Evolutionary conservation across 148 eudicot genomes (phyloP), one percentile per base, ranked within the genome.

Genomic region (Rhododendron molle): DNA sequence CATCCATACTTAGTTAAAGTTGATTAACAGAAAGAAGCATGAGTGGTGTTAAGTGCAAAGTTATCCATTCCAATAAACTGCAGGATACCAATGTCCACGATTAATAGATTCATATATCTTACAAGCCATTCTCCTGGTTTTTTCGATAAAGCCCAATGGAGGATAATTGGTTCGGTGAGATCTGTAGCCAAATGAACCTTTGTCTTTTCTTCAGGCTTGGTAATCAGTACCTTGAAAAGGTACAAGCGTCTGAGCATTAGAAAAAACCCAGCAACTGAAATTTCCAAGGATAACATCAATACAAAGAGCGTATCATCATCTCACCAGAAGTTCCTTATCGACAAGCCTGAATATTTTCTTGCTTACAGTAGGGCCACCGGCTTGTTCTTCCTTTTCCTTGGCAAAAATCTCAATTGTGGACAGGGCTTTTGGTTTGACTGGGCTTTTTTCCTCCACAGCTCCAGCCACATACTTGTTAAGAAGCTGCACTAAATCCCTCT

Each of bases 131-230:
- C 98, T 83, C 93, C 92, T 76, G 91, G 89, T 20, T 89, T 88
- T 86, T 85, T 91, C 34, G 99, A 94, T 86, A 97, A 88, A 84
- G 94, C 99, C 99, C 99, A 97, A 83, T 97, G 99, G 86, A 97
- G 96, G 72, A 84, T 89, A 85, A 94, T 89, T 82, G 98, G 93
- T 73, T 93, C 95, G 44, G 83, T 85, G 82, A 92, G 85, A 89
- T 95, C 94, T 60, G 99, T 95, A 80, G 92, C 95, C 52, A 97
- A 81, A 65, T 28, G 81, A 83, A 97, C 87, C 89, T 89, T 91
- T 79, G 89, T 91, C 90, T 92, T 95, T n/a, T 90, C 91, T 80
- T 84, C 86, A 62, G 88, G 79, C 91, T 94, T 97, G 84, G 89
- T 91, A 72, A 93, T 92, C 92, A 93, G 93, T 83, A 92, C 98